A percentile compares a stretch with the other conserved stretches of the same genome.
phyloP scores from a whole-genome alignment of 768 basidiomycete species.

The Xerocomus spinulosus region DNA sequence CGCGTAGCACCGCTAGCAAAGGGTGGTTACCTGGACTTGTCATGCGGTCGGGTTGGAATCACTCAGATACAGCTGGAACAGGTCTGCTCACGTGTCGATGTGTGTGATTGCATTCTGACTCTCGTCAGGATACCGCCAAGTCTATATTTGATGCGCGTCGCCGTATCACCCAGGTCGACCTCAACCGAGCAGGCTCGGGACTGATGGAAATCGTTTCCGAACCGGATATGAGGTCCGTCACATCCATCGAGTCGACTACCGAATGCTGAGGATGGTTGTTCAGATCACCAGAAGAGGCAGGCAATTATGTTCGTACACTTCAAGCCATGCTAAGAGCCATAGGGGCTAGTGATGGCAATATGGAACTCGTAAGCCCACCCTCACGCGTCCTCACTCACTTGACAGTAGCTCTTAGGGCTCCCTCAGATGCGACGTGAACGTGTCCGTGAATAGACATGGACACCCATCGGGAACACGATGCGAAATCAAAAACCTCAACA shows the following conservation, averaged over 20 bases:
- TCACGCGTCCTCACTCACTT: neutral
- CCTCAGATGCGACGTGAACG: slow-evolving; percentile 91
- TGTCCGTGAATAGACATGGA: slow-evolving; percentile 75
- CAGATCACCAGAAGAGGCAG: slow-evolving; percentile 85
- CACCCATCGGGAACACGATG: slow-evolving; percentile 74
- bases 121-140: slow-evolving; percentile 84
- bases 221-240: slow-evolving; percentile 70
- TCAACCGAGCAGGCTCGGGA: slow-evolving; percentile 85
- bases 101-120: neutral
- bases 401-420: slow-evolving; percentile 60
- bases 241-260: neutral
- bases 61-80: slow-evolving; percentile 96
- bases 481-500: slow-evolving; percentile 97
- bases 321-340: slow-evolving; percentile 78
- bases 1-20: slow-evolving; percentile 71
- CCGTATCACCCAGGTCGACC: slow-evolving; percentile 62
- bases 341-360: slow-evolving; percentile 90
- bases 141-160: slow-evolving; percentile 56
- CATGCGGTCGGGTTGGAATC: slow-evolving; percentile 59
- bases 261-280: neutral
- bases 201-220: slow-evolving; percentile 96
- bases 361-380: slow-evolving; percentile 75
- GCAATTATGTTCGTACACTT: slow-evolving; percentile 76
- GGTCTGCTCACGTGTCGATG: slow-evolving; percentile 40
- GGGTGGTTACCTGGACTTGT: slow-evolving; percentile 53